phyloP scores from a whole-genome alignment of 2,329 filamentous ascomycete species.

The Seiridium cupressi region DNA sequence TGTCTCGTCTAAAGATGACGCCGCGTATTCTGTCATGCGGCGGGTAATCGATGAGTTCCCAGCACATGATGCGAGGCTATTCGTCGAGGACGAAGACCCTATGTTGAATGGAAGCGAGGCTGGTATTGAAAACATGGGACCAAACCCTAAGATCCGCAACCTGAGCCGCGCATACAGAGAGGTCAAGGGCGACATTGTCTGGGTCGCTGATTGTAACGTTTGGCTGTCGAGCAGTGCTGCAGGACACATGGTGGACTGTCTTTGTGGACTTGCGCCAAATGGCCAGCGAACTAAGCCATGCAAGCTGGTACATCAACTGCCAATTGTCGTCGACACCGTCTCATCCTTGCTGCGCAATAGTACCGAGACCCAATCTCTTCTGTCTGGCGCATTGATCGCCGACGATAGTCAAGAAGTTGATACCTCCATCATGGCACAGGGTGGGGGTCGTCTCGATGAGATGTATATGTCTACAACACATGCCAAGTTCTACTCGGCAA shows the following conservation, averaged over 20 bases:
- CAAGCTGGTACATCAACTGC: constrained; percentile 95
- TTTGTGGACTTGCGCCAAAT: constrained; percentile 63
- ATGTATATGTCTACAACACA: constrained; percentile 92
- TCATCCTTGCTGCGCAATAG: constrained; percentile 24
- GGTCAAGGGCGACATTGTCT: constrained; percentile 82
- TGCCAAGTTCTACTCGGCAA: constrained; percentile 96
- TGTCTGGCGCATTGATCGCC: constrained; percentile 31
- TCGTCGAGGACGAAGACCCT: constrained; percentile 81
- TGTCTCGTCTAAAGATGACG: constrained; percentile 70
- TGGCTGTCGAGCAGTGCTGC: constrained; percentile 81
- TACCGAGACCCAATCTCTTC: constrained; percentile 25
- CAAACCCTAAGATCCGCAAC: constrained; percentile 98
- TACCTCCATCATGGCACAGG: constrained; percentile 33
- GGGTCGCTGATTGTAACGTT: constrained; percentile 95
- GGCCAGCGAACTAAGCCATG: constrained; percentile 56
- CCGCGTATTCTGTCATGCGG: constrained; percentile 72
- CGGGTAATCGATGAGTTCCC: constrained; percentile 73
- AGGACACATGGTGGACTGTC: constrained; percentile 84
- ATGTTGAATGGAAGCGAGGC: constrained; percentile 55
- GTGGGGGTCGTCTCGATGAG: constrained; percentile 86
- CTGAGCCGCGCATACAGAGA: constrained; percentile 92
- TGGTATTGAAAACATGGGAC: constrained; percentile 65
- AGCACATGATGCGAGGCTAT: constrained; percentile 65
- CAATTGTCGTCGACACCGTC: constrained; percentile 78
- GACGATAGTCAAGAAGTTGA: constrained; percentile 26